These are phyloP conservation scores for Ogataea angusta DNA, from an alignment of 805 yeast genomes.

Conservation along the genomic window DNA sequence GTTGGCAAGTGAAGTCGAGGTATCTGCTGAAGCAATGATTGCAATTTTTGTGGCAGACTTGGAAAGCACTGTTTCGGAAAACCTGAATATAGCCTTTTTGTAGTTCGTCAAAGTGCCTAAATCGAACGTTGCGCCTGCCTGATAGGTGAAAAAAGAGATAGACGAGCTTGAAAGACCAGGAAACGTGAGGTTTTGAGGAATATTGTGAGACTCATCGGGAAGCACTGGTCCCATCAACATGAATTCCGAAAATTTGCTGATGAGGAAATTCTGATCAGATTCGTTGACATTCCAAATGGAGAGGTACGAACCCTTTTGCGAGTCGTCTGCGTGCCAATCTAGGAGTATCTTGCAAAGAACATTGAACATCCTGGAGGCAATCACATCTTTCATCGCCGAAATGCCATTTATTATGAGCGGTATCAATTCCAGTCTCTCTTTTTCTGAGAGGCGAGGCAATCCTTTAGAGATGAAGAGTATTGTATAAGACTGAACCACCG, in stretches of 20 bases:
- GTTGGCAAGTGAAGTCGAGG: constrained; percentile 52
- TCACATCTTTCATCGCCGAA: constrained; percentile 28
- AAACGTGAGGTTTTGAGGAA: constrained; percentile 44
- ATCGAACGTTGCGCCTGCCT: constrained; percentile 63
- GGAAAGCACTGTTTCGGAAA: constrained; percentile 43
- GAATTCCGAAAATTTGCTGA: constrained; percentile 49
- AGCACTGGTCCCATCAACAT: constrained; percentile 52
- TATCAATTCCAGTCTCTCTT: constrained; percentile 39
- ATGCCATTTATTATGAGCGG: constrained; percentile 50
- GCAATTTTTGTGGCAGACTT: constrained; percentile 36
- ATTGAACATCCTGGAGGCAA: constrained; percentile 57
- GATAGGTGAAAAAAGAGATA: constrained; percentile 58
- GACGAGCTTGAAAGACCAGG: constrained; percentile 66
- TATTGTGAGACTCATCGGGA: constrained; percentile 33
- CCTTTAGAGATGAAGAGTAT: constrained; percentile 68
- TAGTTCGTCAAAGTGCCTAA: constrained; percentile 42
- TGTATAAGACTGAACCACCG: constrained; percentile 57
- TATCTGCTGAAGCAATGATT: constrained; percentile 62
- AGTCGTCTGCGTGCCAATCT: constrained; percentile 45
- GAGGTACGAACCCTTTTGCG: constrained; percentile 37
- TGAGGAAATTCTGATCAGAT: constrained; percentile 44
- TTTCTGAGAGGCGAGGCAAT: constrained; percentile 46
- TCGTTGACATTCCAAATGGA: constrained; percentile 35
- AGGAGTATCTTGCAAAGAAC: constrained; percentile 54
- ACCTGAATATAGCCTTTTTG: constrained; percentile 40